Conservation (phyloP, 257 asterid species). For the Eucommia ulmoides region DNA sequence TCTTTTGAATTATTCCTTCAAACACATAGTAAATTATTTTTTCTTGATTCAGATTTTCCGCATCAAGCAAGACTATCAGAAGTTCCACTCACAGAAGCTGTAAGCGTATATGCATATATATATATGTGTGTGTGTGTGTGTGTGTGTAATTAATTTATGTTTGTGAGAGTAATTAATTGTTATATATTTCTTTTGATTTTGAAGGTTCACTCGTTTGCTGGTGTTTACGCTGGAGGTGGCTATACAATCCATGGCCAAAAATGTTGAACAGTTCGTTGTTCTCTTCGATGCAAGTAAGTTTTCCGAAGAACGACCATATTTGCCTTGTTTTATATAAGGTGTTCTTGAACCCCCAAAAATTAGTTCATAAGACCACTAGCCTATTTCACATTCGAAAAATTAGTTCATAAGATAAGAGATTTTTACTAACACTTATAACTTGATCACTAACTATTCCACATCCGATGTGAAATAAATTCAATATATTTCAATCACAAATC, state of each 20-base stretch:
- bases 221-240: slow-evolving; percentile 95
- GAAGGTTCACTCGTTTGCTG: slow-evolving; percentile 63
- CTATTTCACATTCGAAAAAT: no score
- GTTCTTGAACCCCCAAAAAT: no score
- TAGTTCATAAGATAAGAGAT: no score
- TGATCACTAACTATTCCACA: no score
- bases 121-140: background rate
- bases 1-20: background rate
- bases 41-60: slow-evolving; percentile 49
- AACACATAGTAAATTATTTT: no score
- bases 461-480: no score
- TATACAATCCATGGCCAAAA: slow-evolving; percentile 65
- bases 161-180: background rate
- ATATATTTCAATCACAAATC: no score
- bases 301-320: background rate
- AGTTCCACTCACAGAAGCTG: slow-evolving; percentile 71
- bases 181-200: background rate
- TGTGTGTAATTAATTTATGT: background rate
- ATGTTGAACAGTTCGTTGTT: slow-evolving; percentile 65
- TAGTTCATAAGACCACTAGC: no score
- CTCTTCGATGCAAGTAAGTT: slow-evolving; percentile 89
- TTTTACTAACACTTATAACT: no score
- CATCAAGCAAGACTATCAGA: slow-evolving; percentile 89
- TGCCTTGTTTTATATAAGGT: background rate
- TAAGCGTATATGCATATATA: slow-evolving; percentile 16